Conservation (phyloP, 345 rosid species). For the Arabidopsis thaliana region TAIR10.1 NC_003076.8:17822001-17822500, state of each 20-base stretch:
- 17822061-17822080: constrained; percentile 94
- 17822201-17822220: constrained; percentile 13
- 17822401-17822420: constrained; percentile 99
- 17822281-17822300: constrained; percentile 98
- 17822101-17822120: constrained; percentile 96
- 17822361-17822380: constrained; percentile 91
- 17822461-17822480: constrained; percentile 10
- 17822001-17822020: constrained; percentile 13
- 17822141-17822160: constrained; percentile 97
- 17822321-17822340: constrained; percentile 89
- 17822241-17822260: constrained; percentile 99
- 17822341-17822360: constrained; percentile 97
- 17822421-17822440: background rate
- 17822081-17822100: constrained; percentile 95
- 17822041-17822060: constrained; percentile 93
- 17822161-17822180: constrained; percentile 64
- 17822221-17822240: constrained; percentile 55
- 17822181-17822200: constrained; percentile 14
- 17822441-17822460: constrained; percentile 9
- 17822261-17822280: constrained; percentile 97
- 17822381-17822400: constrained; percentile 96
- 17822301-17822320: constrained; percentile 98
- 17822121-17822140: constrained; percentile 91
- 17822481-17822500: background rate
- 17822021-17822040: constrained; percentile 41